Evolutionary conservation across 2,329 filamentous ascomycete species (phyloP), one percentile per base, ranked within the genome.

Genomic region (Cytospora mali): DNA sequence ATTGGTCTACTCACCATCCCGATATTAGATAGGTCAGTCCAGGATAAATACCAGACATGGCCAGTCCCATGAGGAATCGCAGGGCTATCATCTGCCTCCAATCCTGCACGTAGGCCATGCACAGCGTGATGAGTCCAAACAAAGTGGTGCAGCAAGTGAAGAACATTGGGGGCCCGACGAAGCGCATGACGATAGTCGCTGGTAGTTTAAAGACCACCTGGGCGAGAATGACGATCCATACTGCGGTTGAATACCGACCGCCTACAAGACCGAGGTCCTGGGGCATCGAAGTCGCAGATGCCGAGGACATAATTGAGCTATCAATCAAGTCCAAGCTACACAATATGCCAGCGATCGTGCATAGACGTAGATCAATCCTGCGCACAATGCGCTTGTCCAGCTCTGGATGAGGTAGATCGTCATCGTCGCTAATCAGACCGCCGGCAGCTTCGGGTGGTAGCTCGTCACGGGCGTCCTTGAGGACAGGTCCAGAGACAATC

Each of bases 191-290:
- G 51, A 91, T 80, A 0, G 88, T 91, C 1, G 85, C 86, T 0
- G 88, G 88, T 9, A 91, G 76, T 71, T 91, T 88, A 69, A 89
- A 90, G 11, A 81, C 81, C 48, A 91, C 87, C 68, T 82, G 86
- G 6, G 87, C 80, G 61, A 91, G 81, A 11, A 88, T 90, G 74
- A 91, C 90, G 71, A 91, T 89, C 75, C 91, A 88, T 62, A 92
- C 91, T 25, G 86, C 82, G 5, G 91, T 82, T 1, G 86, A 88
- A 71, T 88, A 91, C 46, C 88, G 80, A 66, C 88, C 85, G 25
- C 88, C 88, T 49, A 84, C 80, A 14, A 91, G 77, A 18, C 82
- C 80, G 49, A 91, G 77, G 69, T 91, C 88, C 13, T 75, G 70
- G 53, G 87, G 79, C 84, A 91, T 89, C 28, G 81, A 86, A 0